A percentile compares a stretch with the other conserved stretches of the same genome.
Evolutionary conservation across 1,139 yeast species (phyloP).

Genomic region (Candida sanyaensis): DNA sequence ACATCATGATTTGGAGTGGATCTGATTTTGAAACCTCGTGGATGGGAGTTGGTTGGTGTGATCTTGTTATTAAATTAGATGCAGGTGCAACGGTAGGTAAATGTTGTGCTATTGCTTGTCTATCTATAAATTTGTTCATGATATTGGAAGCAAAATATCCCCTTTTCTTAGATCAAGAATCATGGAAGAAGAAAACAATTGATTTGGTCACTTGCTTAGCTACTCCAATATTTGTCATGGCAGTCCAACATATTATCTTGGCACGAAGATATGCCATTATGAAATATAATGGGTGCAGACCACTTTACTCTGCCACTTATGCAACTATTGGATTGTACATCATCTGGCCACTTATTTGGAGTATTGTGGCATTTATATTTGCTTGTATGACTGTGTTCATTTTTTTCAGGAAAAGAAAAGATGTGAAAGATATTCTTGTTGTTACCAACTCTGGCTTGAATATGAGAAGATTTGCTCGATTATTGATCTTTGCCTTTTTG

Average conservation of each 20-base stretch:
- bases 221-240: conserved; percentile 68
- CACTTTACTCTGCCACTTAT: conserved; percentile 45
- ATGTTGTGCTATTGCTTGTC: conserved; percentile 68
- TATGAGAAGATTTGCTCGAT: conserved; percentile 61
- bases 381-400: conserved; percentile 55
- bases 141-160: conserved; percentile 59
- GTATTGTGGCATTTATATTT: conserved; percentile 55
- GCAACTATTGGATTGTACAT: conserved; percentile 52
- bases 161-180: conserved; percentile 37
- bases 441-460: conserved; percentile 81
- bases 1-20: conserved; percentile 73
- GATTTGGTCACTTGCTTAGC: conserved; percentile 62
- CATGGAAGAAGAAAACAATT: conserved; percentile 41
- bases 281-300: conserved; percentile 67
- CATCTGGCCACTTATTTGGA: conserved; percentile 73
- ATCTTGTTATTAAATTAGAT: conserved; percentile 63
- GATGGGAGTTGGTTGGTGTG: conserved; percentile 78
- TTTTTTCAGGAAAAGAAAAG: conserved; percentile 61
- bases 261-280: conserved; percentile 57
- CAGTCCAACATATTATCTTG: conserved; percentile 58
- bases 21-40: conserved; percentile 49
- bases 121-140: conserved; percentile 67
- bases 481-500: conserved; percentile 64
- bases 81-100: conserved; percentile 70
- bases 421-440: conserved; percentile 68